Conservation (phyloP, 148 eudicot genomes). For the Rhododendron ferrugineum region DNA sequence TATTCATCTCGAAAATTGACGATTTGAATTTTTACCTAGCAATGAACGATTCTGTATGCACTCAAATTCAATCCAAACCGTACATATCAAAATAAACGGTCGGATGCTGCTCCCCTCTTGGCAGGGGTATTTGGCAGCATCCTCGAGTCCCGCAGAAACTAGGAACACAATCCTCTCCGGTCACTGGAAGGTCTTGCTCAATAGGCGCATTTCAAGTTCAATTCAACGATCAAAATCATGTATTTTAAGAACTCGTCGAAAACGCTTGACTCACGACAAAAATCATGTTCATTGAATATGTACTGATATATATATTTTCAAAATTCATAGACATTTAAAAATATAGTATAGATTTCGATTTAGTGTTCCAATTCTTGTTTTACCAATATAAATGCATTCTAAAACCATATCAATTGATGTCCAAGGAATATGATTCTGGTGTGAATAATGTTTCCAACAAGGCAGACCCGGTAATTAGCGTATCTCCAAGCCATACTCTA, state of each 20-base stretch:
- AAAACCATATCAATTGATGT: background rate
- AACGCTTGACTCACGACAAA: background rate
- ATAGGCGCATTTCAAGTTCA: background rate
- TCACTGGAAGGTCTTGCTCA: no score
- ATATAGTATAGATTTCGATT: background rate
- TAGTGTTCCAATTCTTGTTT: background rate
- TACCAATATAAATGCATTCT: no score
- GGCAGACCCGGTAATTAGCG: background rate
- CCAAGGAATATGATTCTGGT: background rate
- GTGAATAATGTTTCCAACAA: background rate
- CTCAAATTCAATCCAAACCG: no score
- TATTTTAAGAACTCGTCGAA: background rate
- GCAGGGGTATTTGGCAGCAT: no score
- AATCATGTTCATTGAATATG: background rate
- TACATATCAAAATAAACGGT: accelerated
- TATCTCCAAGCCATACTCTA: no score
- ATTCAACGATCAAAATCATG: background rate
- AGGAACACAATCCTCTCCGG: background rate
- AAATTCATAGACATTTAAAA: background rate
- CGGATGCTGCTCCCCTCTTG: no score
- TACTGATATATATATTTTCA: background rate
- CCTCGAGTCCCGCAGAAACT: no score
- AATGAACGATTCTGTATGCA: no score
- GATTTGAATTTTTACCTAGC: no score
- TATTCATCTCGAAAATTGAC: no score